These are phyloP conservation scores for Lumnitzera racemosa DNA, from an alignment of 345 rosid genomes.

Conservation along the genomic window DNA sequence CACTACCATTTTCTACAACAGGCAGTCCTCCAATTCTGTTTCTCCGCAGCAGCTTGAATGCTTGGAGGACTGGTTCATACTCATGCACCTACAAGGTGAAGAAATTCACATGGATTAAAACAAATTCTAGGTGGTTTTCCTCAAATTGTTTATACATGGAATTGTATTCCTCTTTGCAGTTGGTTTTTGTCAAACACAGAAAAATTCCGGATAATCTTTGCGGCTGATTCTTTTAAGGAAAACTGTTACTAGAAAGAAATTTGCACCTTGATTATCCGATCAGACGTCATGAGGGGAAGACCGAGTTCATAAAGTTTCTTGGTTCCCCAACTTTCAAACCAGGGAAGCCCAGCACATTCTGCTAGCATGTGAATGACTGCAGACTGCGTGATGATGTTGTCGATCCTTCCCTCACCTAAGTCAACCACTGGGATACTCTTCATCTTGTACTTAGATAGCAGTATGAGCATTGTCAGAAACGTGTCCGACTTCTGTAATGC, in stretches of 20 bases:
- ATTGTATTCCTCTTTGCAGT: no score
- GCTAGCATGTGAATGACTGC: conserved; percentile 97
- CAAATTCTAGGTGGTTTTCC: no score
- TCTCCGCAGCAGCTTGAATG: conserved; percentile 87
- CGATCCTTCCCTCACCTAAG: conserved; percentile 65
- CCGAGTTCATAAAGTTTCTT: conserved; percentile 84
- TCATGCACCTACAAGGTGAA: conserved; percentile 49
- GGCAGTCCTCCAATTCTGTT: conserved; percentile 75
- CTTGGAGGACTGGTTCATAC: conserved; percentile 94
- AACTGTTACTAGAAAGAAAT: no score
- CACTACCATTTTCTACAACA: conserved; percentile 46
- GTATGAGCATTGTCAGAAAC: conserved; percentile 82
- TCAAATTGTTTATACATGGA: no score
- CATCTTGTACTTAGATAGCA: conserved; percentile 98
- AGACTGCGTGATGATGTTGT: conserved; percentile 83
- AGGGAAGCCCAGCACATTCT: conserved; percentile 84
- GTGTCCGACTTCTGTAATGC: conserved; percentile 90
- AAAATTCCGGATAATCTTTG: no score
- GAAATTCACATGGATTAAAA: no score
- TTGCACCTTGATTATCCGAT: conserved; percentile 52
- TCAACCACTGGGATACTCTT: conserved; percentile 93
- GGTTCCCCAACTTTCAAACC: conserved; percentile 96
- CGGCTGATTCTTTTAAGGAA: no score
- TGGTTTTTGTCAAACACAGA: no score
- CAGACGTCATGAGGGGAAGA: conserved; percentile 63